Evolutionary conservation across 371 early-diverging fungal genomes (phyloP), one percentile per base, ranked within the genome.

Genomic region (Mortierella sp.): DNA sequence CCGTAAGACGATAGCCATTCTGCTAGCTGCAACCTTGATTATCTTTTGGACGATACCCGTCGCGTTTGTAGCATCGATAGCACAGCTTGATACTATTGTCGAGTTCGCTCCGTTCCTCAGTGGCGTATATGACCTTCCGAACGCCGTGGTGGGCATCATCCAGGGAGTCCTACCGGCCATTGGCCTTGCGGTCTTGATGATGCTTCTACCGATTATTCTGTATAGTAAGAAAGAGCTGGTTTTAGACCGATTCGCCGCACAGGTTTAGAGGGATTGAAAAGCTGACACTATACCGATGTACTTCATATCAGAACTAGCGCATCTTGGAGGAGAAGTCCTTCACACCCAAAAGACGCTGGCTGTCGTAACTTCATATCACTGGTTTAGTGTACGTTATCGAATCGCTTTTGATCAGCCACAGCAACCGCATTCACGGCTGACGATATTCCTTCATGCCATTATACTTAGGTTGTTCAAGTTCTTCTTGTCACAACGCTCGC

Each of bases 81-180:
- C 94, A 30, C 87, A 88, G 57, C 81, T 95, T 24, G 83, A 90
- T n/a, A 78, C 86, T 5, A 85, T 96, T 51, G 77, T 81, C 59
- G 66, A 85, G 62, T 73, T 86, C 6, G 73, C 90, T 0, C 90
- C 90, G 1, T 91, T 90, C 72, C 72, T 90, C 35, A 66, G 63
- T 20, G 79, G 74, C 9, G 83, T 71, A n/a, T 84, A 86, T 32
- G 78, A 60, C 20, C 76, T 86, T 11, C 77, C 81, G n/a, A 58
- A 30, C 10, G 77, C 84, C 3, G 85, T 88, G 11, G 78, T 91
- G 24, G 93, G 94, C 37, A 84, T 94, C 67, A 90, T 96, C 62
- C 91, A 94, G 58, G 96, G 97, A 85, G 83, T 94, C 40, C 70
- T 96, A 9, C 95, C 96, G 9, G 88, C 96, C 10, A 83, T 91